phyloP scores from a whole-genome alignment of 176 grass and related monocot species.

The Cenchrus purpureus region DNA sequence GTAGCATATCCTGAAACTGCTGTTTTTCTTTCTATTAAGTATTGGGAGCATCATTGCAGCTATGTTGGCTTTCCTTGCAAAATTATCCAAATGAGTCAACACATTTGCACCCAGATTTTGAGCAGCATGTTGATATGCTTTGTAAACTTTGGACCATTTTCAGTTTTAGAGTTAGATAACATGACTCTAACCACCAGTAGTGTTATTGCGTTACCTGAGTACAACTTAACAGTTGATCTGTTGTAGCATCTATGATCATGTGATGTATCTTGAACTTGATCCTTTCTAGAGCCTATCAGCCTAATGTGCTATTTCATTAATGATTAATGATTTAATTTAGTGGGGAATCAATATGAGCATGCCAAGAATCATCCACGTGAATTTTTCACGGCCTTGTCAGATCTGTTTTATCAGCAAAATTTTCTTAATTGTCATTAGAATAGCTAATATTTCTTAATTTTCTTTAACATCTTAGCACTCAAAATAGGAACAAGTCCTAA shows the following conservation, averaged over 20 bases:
- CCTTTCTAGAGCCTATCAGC: background rate
- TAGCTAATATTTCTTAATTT: background rate
- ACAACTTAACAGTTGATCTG: background rate
- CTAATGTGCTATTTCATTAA: conserved; percentile 1
- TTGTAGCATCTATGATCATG: background rate
- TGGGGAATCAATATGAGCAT: background rate
- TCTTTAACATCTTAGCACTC: background rate
- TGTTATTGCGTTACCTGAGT: background rate
- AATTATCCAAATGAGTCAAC: conserved; percentile 9
- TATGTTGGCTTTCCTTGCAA: background rate
- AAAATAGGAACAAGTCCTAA: background rate
- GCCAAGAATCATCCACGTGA: background rate
- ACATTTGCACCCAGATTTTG: background rate
- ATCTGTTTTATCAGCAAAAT: background rate
- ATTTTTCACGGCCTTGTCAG: background rate
- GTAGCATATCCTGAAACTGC: background rate
- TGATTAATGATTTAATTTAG: background rate
- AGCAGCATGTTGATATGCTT: background rate
- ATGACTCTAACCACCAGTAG: background rate
- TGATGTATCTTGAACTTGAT: background rate
- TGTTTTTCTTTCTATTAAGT: background rate
- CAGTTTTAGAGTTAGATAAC: background rate
- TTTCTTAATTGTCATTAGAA: background rate
- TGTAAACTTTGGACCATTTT: background rate
- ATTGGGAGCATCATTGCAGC: background rate